These are phyloP conservation scores for Diaporthe destruens DNA, from an alignment of 2,329 filamentous ascomycete species.

Conservation along the genomic window DNA sequence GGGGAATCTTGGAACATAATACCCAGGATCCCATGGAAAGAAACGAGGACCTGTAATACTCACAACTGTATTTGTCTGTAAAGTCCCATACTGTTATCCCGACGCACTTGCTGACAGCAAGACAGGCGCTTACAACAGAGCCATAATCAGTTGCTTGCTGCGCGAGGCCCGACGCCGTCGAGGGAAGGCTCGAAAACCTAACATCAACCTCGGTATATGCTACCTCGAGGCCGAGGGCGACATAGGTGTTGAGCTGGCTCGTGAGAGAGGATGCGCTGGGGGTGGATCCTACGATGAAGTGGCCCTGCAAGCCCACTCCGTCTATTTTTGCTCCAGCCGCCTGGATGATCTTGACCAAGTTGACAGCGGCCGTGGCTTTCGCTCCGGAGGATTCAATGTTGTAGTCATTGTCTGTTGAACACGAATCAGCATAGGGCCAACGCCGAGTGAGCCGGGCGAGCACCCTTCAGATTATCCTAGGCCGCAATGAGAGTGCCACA, in stretches of 20 bases:
- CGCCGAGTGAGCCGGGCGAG: not conserved
- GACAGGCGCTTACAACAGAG: constrained; percentile 52
- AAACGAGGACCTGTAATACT: not conserved
- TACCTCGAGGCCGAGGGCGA: constrained; percentile 65
- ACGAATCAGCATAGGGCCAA: not conserved
- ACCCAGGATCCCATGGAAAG: not conserved
- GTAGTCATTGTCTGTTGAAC: constrained; percentile 55
- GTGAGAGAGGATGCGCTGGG: constrained; percentile 59
- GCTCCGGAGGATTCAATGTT: constrained; percentile 67
- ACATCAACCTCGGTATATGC: constrained; percentile 74
- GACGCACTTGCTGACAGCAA: constrained; percentile 53
- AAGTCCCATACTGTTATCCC: constrained; percentile 59
- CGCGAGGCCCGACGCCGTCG: constrained; percentile 53
- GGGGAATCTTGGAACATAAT: not conserved
- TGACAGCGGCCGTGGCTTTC: constrained; percentile 59
- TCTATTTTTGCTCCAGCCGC: constrained; percentile 67
- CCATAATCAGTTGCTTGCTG: constrained; percentile 63
- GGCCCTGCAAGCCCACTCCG: constrained; percentile 72
- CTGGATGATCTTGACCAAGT: constrained; percentile 60
- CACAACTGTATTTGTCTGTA: constrained; percentile 42
- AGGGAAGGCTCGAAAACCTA: constrained; percentile 57
- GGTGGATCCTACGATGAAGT: constrained; percentile 68
- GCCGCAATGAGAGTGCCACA: too few species aligned
- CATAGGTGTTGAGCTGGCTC: constrained; percentile 63
- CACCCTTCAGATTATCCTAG: not conserved